Evolutionary conservation across 164 flowering plant genomes (phyloP).

Genomic region (Santalum album): DNA sequence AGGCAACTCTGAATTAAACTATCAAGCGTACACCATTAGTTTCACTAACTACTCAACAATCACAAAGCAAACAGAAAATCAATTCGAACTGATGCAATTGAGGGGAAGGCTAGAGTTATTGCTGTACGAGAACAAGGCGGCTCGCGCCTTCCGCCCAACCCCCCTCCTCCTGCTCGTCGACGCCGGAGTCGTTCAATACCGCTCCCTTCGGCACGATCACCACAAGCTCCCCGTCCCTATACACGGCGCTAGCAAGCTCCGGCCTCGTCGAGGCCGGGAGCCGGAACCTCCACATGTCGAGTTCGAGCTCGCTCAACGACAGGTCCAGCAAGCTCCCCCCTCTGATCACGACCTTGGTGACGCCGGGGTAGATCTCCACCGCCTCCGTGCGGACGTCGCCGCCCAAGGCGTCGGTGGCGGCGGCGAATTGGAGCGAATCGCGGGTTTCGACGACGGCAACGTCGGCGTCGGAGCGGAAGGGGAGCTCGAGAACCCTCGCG

Average conservation of each 20-base stretch:
- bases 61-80: not conserved
- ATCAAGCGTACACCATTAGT: not conserved
- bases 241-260: slow-evolving; percentile 25
- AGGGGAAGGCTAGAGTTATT: not conserved
- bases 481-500: slow-evolving; percentile 42
- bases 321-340: slow-evolving; percentile 1
- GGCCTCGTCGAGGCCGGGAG: slow-evolving; percentile 26
- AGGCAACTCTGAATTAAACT: not conserved
- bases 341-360: slow-evolving; percentile 31
- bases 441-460: slow-evolving; percentile 33
- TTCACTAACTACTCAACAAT: not conserved
- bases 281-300: slow-evolving; percentile 32
- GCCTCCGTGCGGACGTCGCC: slow-evolving; percentile 22
- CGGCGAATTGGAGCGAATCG: slow-evolving; percentile 26
- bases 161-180: slow-evolving; percentile 1
- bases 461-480: slow-evolving; percentile 40
- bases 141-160: slow-evolving; percentile 11
- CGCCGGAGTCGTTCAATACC: slow-evolving; percentile 1
- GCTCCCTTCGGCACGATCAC: slow-evolving; percentile 29
- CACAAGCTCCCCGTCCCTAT: slow-evolving; percentile 24
- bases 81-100: not conserved
- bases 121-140: slow-evolving; percentile 20
- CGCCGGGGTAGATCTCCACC: slow-evolving; percentile 36
- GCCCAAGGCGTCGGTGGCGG: slow-evolving; percentile 14
- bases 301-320: slow-evolving; percentile 17